Base-by-base conservation (phyloP, 1,284 basidiomycete genomes). In the Heterobasidion irregulare region DNA sequence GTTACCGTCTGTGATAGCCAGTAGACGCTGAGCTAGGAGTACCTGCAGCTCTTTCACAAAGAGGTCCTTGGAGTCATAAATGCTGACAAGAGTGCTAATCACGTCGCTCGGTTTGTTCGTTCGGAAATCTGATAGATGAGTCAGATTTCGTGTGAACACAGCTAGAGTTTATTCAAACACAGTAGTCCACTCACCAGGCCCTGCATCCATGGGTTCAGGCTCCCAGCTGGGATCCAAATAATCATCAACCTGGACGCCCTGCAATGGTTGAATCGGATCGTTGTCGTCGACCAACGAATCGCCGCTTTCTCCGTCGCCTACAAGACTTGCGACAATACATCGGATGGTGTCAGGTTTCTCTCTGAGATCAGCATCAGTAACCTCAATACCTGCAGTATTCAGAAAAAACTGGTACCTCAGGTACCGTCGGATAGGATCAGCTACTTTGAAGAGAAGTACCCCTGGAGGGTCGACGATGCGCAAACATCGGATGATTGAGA, bases 21-120 rank as follows among this genome's bases (percentile, higher is more conserved):
- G 73, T 26, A 98, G 70, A 13, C 93, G 77, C 58, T 91, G 86
- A 0, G 93, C 94, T 12, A 98, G 80, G 10, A 96, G 72, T 1
- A 89, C 84, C 66, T 98, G 95, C 35, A 98, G 75, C 68, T 97
- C 94, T 65, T 93, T 94, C 63, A 98, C 83, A 63, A 98, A 97
- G 8, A 95, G 80, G 61, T 96, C 94, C 63, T 92, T 89, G 1
- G 93, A 94, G 64, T 96, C 92, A 64, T 96, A 98, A 61, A 98
- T 98, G 66, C 91, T 94, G 60, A 98, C 92, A 1, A 98, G 83
- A 0, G 94, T 95, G 65, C 91, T 94, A 63, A 98, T 87, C 58
- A 97, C 84, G 66, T 98, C 94, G 61, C 88, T 89, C 0, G 89
- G 84, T 26, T 65, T 93, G 65, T 88, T 92, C 0, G 89, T 83